phyloP scores from a whole-genome alignment of 192 early-diverging fungal species.

The Phlyctochytrium arcticum region DNA sequence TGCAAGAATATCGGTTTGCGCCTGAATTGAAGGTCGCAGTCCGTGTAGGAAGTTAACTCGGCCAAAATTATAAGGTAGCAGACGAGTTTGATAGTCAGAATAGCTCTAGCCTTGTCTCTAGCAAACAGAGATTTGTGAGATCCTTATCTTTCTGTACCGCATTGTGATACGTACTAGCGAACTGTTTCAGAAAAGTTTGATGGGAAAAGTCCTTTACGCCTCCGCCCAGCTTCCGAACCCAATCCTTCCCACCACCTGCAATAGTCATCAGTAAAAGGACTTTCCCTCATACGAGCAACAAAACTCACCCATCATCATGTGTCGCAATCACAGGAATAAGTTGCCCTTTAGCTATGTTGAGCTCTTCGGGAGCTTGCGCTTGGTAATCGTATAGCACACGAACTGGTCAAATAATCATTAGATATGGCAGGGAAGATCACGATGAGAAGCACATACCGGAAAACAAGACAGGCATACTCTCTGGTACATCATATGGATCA shows the following conservation, averaged over 20 bases:
- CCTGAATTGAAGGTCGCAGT: no score
- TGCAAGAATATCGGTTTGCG: no score
- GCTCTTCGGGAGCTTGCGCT: conserved; percentile 48
- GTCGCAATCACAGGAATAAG: conserved; percentile 47
- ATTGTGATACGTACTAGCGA: no score
- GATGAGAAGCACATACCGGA: conserved; percentile 20
- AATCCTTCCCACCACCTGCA: conserved; percentile 51
- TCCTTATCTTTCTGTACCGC: no score
- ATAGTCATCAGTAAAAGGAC: neutral
- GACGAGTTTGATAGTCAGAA: no score
- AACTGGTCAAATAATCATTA: conserved; percentile 21
- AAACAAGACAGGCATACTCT: conserved; percentile 32
- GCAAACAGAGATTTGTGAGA: no score
- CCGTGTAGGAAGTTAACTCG: no score
- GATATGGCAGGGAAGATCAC: no score
- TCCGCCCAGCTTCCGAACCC: conserved; percentile 29
- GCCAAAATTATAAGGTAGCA: no score
- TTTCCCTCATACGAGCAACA: neutral
- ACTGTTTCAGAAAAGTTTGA: conserved; percentile 47
- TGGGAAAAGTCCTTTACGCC: conserved; percentile 49
- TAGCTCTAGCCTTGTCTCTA: no score
- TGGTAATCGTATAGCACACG: conserved; percentile 48
- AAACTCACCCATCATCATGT: conserved; percentile 53
- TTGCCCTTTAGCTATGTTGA: conserved; percentile 42
- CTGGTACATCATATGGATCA: conserved; percentile 46